These are phyloP conservation scores for Pseudocercospora vitis DNA, from an alignment of 2,329 filamentous ascomycete genomes.

Conservation along the genomic window DNA sequence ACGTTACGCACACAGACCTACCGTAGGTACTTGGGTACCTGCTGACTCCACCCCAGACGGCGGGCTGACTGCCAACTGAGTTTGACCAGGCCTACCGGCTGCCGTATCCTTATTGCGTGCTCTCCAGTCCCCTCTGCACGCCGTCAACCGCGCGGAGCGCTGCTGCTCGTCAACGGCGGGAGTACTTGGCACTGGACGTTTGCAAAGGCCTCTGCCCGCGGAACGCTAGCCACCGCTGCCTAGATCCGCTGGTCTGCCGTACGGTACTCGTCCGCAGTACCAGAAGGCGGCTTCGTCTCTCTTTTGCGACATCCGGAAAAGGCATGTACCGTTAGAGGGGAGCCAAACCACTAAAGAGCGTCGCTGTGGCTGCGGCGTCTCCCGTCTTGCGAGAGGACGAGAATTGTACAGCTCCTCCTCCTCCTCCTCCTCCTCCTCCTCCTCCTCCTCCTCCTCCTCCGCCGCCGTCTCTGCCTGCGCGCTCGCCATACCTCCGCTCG, in stretches of 20 bases:
- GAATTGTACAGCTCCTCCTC: background rate
- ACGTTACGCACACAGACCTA: no score
- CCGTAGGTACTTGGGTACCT: background rate
- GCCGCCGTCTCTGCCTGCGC: background rate
- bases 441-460: background rate
- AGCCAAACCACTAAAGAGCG: background rate
- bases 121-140: background rate
- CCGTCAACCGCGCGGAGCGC: background rate
- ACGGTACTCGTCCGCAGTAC: no score
- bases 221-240: background rate
- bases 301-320: no score
- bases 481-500: background rate
- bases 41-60: background rate
- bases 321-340: constrained; percentile 7
- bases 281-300: no score
- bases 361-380: constrained; percentile 9
- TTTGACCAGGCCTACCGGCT: constrained; percentile 5
- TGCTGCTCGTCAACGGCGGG: no score
- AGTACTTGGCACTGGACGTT: background rate
- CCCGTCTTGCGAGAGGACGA: constrained; percentile 4
- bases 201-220: background rate
- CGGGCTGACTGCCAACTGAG: background rate
- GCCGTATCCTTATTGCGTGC: background rate
- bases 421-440: background rate
- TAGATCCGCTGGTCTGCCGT: background rate